Conservation (phyloP, 1,284 basidiomycete genomes). For the Rhodofomes roseus region DNA sequence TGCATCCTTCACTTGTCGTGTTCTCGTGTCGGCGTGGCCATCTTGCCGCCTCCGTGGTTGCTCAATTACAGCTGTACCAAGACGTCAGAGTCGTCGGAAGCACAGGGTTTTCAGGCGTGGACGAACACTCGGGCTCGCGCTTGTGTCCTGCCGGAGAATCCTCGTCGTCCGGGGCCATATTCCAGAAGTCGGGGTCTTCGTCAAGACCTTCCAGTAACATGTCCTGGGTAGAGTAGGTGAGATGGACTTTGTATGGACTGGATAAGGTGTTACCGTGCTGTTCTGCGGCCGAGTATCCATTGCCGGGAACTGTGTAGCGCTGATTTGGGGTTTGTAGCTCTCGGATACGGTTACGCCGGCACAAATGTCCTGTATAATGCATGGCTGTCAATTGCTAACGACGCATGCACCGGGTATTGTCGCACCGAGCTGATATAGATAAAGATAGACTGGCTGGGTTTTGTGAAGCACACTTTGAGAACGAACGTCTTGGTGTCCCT, state of each 20-base stretch:
- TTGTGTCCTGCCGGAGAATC: conserved; percentile 28
- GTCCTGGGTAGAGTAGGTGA: conserved; percentile 38
- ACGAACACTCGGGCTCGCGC: not conserved
- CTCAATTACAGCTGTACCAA: not conserved
- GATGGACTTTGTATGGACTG: not conserved
- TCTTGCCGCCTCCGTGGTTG: not conserved
- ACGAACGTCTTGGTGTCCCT: conserved; percentile 54
- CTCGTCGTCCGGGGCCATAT: conserved; percentile 43
- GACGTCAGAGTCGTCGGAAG: not conserved
- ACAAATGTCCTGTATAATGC: conserved; percentile 50
- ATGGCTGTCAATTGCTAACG: not conserved
- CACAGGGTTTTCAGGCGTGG: not conserved
- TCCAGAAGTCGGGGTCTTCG: conserved; percentile 64
- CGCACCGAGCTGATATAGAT: conserved; percentile 64
- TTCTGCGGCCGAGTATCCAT: conserved; percentile 66
- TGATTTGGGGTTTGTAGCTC: conserved; percentile 54
- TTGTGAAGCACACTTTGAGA: conserved; percentile 53
- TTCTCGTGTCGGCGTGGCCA: not conserved
- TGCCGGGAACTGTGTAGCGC: conserved; percentile 56
- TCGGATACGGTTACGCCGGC: conserved; percentile 57
- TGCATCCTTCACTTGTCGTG: not conserved
- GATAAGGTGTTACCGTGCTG: conserved; percentile 38
- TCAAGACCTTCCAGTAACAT: conserved; percentile 60
- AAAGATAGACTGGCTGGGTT: conserved; percentile 69
- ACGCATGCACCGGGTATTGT: conserved; percentile 4